Conservation (phyloP, 225 moss, liverwort and hornwort species). For the Physcomitrellopsis africana region DNA sequence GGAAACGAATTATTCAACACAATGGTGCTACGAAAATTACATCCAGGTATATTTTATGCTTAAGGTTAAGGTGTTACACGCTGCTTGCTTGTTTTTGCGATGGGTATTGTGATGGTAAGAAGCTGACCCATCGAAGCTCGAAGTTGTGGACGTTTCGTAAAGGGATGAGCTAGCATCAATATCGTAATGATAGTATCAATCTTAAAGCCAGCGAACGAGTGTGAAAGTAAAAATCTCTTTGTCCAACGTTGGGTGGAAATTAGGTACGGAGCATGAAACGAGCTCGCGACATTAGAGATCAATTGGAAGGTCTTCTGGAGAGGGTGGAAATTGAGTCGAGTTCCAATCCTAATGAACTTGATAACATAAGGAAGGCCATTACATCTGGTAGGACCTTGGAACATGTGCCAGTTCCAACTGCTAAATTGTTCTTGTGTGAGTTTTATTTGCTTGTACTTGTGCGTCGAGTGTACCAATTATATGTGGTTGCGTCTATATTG, state of each 20-base stretch:
- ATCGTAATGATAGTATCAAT: neutral
- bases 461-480: neutral
- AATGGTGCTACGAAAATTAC: conserved; percentile 98
- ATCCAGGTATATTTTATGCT: conserved; percentile 56
- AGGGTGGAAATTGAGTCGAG: conserved; percentile 86
- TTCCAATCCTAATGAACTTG: conserved; percentile 78
- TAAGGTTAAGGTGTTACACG: conserved; percentile 5
- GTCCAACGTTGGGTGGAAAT: conserved; percentile 16
- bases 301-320: conserved; percentile 90
- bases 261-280: conserved; percentile 96
- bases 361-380: conserved; percentile 85
- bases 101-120: neutral
- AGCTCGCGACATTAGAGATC: conserved; percentile 93
- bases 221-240: neutral
- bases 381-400: conserved; percentile 60
- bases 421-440: conserved; percentile 1
- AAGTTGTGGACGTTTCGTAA: conserved; percentile 10
- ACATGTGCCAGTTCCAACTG: neutral
- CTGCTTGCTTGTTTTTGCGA: neutral
- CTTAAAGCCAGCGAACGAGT: too few species aligned
- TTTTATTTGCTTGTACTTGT: conserved; percentile 23
- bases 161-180: neutral
- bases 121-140: neutral
- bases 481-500: conserved; percentile 9
- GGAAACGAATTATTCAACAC: conserved; percentile 94